These are phyloP conservation scores for Penicillium paneum DNA, from an alignment of 2,329 filamentous ascomycete genomes.

Conservation along the genomic window DNA sequence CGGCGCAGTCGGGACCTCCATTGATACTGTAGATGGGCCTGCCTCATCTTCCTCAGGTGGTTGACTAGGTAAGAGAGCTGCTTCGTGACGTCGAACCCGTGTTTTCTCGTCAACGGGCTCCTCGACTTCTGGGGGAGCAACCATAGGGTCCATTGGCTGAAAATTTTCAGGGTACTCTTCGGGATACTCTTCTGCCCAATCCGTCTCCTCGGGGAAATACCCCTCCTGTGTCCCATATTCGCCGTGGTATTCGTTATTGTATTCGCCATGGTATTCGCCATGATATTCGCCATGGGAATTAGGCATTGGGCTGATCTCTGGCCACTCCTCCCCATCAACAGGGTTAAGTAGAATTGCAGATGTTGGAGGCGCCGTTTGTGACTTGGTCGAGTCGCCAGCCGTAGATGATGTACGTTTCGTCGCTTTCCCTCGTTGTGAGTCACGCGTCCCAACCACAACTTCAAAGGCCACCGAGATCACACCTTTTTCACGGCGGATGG, in stretches of 20 bases:
- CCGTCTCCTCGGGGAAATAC: conserved; percentile 16
- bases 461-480: conserved; percentile 87
- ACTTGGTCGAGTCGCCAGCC: conserved; percentile 32
- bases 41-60: conserved; percentile 55
- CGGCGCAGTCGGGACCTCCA: conserved; percentile 44
- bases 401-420: conserved; percentile 31
- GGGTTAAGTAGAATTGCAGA: conserved; percentile 11
- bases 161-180: conserved; percentile 26
- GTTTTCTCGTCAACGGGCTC: conserved; percentile 76
- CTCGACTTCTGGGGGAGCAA: conserved; percentile 53
- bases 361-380: conserved; percentile 14
- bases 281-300: conserved; percentile 16
- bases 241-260: conserved; percentile 1
- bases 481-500: conserved; percentile 81
- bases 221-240: conserved; percentile 21
- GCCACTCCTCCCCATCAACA: conserved; percentile 30
- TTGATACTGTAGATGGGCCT: conserved; percentile 45
- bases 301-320: conserved; percentile 22
- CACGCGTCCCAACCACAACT: conserved; percentile 78
- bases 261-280: too few species aligned
- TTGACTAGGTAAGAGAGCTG: conserved; percentile 74
- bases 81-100: conserved; percentile 71
- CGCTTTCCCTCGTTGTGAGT: conserved; percentile 61
- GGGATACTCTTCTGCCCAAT: conserved; percentile 32
- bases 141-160: conserved; percentile 23